phyloP scores from a whole-genome alignment of 2,329 filamentous ascomycete species.

The Biscogniauxia marginata region DNA sequence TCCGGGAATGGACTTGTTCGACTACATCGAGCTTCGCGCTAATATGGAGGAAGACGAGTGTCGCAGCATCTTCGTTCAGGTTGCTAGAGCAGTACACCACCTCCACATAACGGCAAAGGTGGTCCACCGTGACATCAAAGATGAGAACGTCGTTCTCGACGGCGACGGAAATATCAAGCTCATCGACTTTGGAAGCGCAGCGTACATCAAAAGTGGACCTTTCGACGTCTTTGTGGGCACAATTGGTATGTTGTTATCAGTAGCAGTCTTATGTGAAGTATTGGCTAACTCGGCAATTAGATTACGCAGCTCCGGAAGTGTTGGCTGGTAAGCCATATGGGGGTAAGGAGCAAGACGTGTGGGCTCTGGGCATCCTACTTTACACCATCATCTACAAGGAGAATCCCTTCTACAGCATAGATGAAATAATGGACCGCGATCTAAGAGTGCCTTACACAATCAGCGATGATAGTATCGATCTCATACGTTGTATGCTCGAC shows the following conservation, averaged over 20 bases:
- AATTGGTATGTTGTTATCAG: constrained; percentile 66
- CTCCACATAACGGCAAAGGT: constrained; percentile 87
- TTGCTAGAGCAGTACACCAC: constrained; percentile 85
- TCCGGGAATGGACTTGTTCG: constrained; percentile 97
- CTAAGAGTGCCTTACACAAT: constrained; percentile 84
- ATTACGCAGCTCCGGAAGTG: constrained; percentile 98
- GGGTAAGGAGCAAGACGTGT: constrained; percentile 97
- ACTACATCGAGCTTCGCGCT: constrained; percentile 93
- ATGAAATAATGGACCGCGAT: constrained; percentile 98
- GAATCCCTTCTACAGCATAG: constrained; percentile 97
- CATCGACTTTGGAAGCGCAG: constrained; percentile 96
- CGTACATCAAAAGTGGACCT: constrained; percentile 96
- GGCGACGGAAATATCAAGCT: constrained; percentile 94
- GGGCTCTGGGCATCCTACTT: constrained; percentile 92
- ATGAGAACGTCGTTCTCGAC: constrained; percentile 95
- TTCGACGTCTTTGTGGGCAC: constrained; percentile 99
- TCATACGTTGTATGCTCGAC: constrained; percentile 89
- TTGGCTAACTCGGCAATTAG: constrained; percentile 46
- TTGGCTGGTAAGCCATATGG: constrained; percentile 87
- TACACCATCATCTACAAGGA: constrained; percentile 99
- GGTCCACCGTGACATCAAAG: constrained; percentile 97
- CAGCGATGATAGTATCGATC: constrained; percentile 88
- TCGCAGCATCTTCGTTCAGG: constrained; percentile 91
- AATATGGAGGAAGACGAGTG: constrained; percentile 97
- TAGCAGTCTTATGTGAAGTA: constrained; percentile 2